A percentile compares a stretch with the other conserved stretches of the same genome.
phyloP scores from a whole-genome alignment of 352 stramenopile genomes.

The Thalassiosira livingstoniorum region DNA sequence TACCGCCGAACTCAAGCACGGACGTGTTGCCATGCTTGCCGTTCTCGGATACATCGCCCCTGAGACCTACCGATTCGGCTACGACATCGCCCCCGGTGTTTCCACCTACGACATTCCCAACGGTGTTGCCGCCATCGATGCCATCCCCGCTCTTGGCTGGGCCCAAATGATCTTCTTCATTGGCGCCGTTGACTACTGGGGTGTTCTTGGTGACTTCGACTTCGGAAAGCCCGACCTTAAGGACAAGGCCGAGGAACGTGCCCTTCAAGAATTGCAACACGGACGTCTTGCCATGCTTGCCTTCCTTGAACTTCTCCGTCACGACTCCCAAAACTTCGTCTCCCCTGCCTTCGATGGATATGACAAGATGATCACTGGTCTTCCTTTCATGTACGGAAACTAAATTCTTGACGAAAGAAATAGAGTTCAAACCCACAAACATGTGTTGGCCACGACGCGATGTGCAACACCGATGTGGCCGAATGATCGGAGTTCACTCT shows the following conservation, averaged over 20 bases:
- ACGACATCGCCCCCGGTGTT: slow-evolving; percentile 58
- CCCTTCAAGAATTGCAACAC: slow-evolving; percentile 71
- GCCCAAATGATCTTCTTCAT: slow-evolving; percentile 73
- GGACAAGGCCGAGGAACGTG: slow-evolving; percentile 64
- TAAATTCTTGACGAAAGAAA: slow-evolving; percentile 6
- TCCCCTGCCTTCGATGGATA: slow-evolving; percentile 61
- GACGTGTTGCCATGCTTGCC: slow-evolving; percentile 72
- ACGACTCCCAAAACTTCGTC: slow-evolving; percentile 68
- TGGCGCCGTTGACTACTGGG: slow-evolving; percentile 68
- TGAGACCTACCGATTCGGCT: slow-evolving; percentile 73
- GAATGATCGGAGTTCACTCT: too few relatives aligned
- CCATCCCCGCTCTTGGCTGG: slow-evolving; percentile 72
- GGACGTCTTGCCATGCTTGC: slow-evolving; percentile 84
- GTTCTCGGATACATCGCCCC: slow-evolving; percentile 77
- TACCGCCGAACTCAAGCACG: slow-evolving; percentile 83
- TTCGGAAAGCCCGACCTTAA: slow-evolving; percentile 66
- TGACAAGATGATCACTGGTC: slow-evolving; percentile 76
- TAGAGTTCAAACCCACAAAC: neutral
- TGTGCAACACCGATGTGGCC: neutral
- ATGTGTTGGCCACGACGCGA: neutral
- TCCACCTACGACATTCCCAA: slow-evolving; percentile 70
- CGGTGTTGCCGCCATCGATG: slow-evolving; percentile 70
- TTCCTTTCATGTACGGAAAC: slow-evolving; percentile 79
- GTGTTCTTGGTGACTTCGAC: slow-evolving; percentile 57
- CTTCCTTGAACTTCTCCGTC: slow-evolving; percentile 74